These are phyloP conservation scores for Chrysanthemum seticuspe DNA, from an alignment of 129 eudicot species.

Conservation along the genomic window DNA sequence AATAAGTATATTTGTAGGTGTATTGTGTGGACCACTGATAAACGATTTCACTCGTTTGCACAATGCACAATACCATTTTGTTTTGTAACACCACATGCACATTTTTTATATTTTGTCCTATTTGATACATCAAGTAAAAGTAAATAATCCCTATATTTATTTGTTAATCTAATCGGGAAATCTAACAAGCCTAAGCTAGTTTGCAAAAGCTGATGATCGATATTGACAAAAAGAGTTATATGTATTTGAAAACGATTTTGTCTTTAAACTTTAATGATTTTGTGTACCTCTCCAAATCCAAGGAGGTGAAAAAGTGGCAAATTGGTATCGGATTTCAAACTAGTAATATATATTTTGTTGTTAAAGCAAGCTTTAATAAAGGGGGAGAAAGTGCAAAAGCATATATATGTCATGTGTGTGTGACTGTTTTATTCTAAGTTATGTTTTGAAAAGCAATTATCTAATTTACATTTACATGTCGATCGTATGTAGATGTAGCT, in stretches of 20 bases:
- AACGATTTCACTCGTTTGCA: too few relatives aligned
- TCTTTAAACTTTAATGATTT: constrained; percentile 35
- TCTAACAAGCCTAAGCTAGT: constrained; percentile 12
- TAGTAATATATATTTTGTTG: constrained; percentile 16
- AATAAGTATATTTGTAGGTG: too few relatives aligned
- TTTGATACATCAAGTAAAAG: too few relatives aligned
- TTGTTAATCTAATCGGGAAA: constrained; percentile 14
- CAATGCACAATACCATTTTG: too few relatives aligned
- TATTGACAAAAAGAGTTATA: background rate
- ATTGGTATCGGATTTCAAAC: constrained; percentile 36
- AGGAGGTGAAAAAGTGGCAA: constrained; percentile 24
- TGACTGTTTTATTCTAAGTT: constrained; percentile 10
- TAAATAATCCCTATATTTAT: background rate
- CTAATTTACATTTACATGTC: too few relatives aligned
- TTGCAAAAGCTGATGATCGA: background rate
- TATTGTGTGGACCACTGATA: too few relatives aligned
- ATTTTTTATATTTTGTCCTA: too few relatives aligned
- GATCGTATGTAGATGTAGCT: too few relatives aligned
- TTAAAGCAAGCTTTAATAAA: constrained; percentile 35
- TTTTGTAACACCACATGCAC: too few relatives aligned
- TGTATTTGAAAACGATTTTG: constrained; percentile 23
- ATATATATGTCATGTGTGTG: background rate
- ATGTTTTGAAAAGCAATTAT: too few relatives aligned
- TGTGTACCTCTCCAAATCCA: constrained; percentile 30
- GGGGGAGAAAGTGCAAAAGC: constrained; percentile 24